Evolutionary conservation across 352 stramenopile genomes (phyloP).

Genomic region (Pythium scleroteichum): DNA sequence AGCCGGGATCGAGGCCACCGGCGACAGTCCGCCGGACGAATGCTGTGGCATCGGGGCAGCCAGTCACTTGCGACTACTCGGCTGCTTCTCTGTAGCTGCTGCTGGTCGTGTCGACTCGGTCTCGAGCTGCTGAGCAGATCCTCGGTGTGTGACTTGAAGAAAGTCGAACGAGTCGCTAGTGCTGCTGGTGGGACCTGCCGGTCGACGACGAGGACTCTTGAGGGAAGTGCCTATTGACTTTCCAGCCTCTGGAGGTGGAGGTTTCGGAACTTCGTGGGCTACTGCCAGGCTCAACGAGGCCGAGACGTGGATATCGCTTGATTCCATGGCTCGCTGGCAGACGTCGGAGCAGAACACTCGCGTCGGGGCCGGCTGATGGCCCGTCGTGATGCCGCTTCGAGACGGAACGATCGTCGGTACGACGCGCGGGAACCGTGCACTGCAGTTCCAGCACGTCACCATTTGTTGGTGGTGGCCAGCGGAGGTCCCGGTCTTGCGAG

Average conservation of each 20-base stretch:
- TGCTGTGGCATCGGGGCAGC: not conserved
- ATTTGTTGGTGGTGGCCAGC: conserved; percentile 34
- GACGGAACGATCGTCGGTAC: not conserved
- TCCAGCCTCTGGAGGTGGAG: not conserved
- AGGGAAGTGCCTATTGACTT: not conserved
- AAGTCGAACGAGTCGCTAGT: conserved; percentile 13
- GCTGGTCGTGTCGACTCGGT: not conserved
- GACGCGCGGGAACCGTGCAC: conserved; percentile 44
- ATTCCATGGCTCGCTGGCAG: conserved; percentile 25
- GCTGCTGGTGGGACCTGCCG: not conserved
- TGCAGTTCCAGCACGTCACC: conserved; percentile 68
- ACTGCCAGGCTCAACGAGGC: conserved; percentile 18
- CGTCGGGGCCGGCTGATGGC: not conserved
- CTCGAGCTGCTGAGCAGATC: not conserved
- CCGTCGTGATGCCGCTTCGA: not conserved
- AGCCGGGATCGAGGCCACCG: conserved; percentile 18
- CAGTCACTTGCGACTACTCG: conserved; percentile 11
- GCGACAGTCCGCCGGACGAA: not conserved
- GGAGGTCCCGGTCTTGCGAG: conserved; percentile 27
- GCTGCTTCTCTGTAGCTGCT: not conserved
- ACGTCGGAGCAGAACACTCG: conserved; percentile 20
- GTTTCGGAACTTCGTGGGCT: conserved; percentile 1
- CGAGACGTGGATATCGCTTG: conserved; percentile 26
- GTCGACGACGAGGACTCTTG: conserved; percentile 20
- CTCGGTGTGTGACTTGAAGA: conserved; percentile 18